Percentiles rank a stretch among this genome's conserved stretches.
Conservation (phyloP, 129 eudicot species). For the Saposhnikovia divaricata region DNA sequence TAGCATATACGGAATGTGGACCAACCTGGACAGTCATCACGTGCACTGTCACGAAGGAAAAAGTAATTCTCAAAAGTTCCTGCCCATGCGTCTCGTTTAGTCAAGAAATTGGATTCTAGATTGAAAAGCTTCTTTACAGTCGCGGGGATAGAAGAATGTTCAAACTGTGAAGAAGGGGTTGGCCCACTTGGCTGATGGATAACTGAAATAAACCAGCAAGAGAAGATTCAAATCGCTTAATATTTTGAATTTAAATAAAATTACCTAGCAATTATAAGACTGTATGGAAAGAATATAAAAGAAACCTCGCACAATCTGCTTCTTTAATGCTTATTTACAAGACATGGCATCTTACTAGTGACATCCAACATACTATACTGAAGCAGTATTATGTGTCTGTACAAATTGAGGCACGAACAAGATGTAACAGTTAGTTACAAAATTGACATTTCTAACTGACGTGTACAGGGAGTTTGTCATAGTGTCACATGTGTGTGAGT, state of each 20-base stretch:
- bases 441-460: background rate
- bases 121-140: conserved; percentile 89
- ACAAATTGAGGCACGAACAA: background rate
- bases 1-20: background rate
- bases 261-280: background rate
- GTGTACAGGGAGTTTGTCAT: background rate
- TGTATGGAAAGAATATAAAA: background rate
- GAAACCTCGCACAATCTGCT: background rate
- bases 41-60: conserved; percentile 57
- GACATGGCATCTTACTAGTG: background rate
- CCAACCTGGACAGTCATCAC: conserved; percentile 90
- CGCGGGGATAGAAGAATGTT: conserved; percentile 85
- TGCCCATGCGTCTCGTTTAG: conserved; percentile 95
- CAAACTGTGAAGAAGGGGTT: conserved; percentile 71
- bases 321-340: background rate
- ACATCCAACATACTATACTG: background rate
- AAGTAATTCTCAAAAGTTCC: conserved; percentile 87
- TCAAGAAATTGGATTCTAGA: conserved; percentile 67
- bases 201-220: conserved; percentile 38
- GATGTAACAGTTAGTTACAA: background rate
- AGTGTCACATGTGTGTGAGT: background rate
- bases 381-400: background rate
- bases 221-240: background rate
- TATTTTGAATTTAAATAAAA: background rate
- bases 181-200: conserved; percentile 82